phyloP scores from a whole-genome alignment of 306 rosid species.

The Malus fusca region DNA sequence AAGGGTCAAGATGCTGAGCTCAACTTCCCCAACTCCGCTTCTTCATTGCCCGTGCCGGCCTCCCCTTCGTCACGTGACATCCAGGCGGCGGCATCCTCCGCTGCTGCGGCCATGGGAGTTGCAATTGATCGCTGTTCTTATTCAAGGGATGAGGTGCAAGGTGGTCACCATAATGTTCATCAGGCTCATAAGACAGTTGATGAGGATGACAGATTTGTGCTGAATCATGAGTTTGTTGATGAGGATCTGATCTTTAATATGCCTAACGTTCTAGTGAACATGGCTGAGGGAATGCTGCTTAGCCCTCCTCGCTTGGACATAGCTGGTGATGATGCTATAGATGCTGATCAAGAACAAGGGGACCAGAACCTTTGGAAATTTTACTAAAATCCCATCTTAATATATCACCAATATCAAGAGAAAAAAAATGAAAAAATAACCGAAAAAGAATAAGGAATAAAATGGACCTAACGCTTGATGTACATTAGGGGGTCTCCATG shows the following conservation, averaged over 20 bases:
- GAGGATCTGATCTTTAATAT: constrained; percentile 86
- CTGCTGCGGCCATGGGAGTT: constrained; percentile 60
- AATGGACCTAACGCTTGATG: constrained; percentile 17
- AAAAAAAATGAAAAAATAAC: background rate
- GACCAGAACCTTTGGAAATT: constrained; percentile 38
- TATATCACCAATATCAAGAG: background rate
- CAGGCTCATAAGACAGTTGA: background rate
- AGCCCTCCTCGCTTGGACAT: constrained; percentile 78
- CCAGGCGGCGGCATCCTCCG: constrained; percentile 68
- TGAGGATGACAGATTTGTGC: background rate
- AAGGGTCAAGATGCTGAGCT: constrained; percentile 68
- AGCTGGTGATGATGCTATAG: background rate
- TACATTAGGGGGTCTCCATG: constrained; percentile 30
- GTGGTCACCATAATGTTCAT: background rate
- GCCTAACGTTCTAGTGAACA: constrained; percentile 68
- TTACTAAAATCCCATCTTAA: constrained; percentile 2
- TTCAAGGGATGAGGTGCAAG: background rate
- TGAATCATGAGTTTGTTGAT: constrained; percentile 43
- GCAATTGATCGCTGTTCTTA: constrained; percentile 16
- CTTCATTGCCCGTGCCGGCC: constrained; percentile 74
- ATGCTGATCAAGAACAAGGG: constrained; percentile 1
- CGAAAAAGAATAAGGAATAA: background rate
- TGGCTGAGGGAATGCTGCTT: constrained; percentile 93
- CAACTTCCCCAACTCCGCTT: constrained; percentile 75
- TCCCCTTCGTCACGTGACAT: constrained; percentile 70